phyloP scores from a whole-genome alignment of 2,329 filamentous ascomycete species.

The Myriosclerotinia scirpicola region DNA sequence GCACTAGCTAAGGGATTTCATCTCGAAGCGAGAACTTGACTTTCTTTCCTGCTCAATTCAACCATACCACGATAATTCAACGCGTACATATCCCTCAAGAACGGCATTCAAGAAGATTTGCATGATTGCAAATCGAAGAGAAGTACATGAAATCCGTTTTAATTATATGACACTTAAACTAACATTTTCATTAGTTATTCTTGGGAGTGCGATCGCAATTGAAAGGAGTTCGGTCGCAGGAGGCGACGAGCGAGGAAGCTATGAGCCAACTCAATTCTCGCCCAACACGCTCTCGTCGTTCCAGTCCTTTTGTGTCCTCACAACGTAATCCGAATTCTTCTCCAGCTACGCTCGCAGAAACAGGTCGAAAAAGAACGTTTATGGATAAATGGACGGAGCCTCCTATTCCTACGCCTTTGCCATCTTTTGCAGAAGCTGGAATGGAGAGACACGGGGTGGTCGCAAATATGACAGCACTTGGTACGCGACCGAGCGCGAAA shows the following conservation, averaged over 20 bases:
- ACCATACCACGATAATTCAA: conserved; percentile 25
- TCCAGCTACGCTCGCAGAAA: conserved; percentile 24
- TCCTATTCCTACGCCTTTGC: conserved; percentile 50
- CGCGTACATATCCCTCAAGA: conserved; percentile 29
- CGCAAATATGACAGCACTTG: conserved; percentile 80
- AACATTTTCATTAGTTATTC: conserved; percentile 32
- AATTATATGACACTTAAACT: conserved; percentile 27
- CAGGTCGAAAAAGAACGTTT: conserved; percentile 34
- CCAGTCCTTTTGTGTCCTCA: conserved; percentile 34
- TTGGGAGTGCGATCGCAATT: conserved; percentile 31
- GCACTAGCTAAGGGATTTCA: conserved; percentile 23
- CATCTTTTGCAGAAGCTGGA: conserved; percentile 75
- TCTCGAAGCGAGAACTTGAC: conserved; percentile 26
- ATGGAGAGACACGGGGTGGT: conserved; percentile 74
- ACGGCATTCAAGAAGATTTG: conserved; percentile 28
- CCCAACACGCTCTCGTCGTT: conserved; percentile 37
- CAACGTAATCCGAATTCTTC: conserved; percentile 26
- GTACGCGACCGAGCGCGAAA: conserved; percentile 64
- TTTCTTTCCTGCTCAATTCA: conserved; percentile 26
- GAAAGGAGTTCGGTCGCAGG: conserved; percentile 30
- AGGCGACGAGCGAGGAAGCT: conserved; percentile 26
- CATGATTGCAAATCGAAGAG: conserved; percentile 31
- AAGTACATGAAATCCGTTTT: conserved; percentile 29
- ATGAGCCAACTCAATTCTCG: conserved; percentile 29
- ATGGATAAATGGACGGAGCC: conserved; percentile 57